These are phyloP conservation scores for Scorias spongiosa DNA, from an alignment of 2,329 filamentous ascomycete genomes.

Conservation along the genomic window DNA sequence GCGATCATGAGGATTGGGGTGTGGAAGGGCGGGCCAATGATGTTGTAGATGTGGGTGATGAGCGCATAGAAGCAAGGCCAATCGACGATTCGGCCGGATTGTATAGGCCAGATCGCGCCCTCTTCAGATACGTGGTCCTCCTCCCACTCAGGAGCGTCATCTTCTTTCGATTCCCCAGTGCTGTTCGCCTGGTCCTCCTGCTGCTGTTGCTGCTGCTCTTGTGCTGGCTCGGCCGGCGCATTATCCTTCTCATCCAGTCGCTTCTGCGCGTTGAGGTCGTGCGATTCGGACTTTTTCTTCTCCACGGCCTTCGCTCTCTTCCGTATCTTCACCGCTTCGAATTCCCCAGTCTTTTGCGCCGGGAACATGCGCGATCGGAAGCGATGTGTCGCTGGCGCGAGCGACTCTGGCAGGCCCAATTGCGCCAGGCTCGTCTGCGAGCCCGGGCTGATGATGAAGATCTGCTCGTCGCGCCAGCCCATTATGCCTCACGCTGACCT, in stretches of 20 bases:
- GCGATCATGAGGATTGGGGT: constrained; percentile 84
- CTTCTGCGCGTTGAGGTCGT: background rate
- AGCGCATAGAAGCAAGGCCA: constrained; percentile 91
- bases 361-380: constrained; percentile 89
- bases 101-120: constrained; percentile 77
- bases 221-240: background rate
- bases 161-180: constrained; percentile 26
- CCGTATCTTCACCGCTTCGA: constrained; percentile 68
- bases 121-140: constrained; percentile 80
- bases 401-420: constrained; percentile 74
- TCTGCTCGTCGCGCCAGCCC: constrained; percentile 13
- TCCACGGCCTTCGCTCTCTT: constrained; percentile 20
- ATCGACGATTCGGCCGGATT: constrained; percentile 67
- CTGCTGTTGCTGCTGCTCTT: background rate
- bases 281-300: background rate
- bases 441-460: constrained; percentile 55
- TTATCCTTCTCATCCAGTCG: background rate
- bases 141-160: constrained; percentile 54
- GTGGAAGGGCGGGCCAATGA: constrained; percentile 81
- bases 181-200: constrained; percentile 8
- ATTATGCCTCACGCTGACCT: background rate
- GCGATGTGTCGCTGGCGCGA: constrained; percentile 76
- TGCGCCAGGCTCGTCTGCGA: constrained; percentile 84
- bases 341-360: constrained; percentile 59
- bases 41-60: constrained; percentile 78